Base-by-base conservation (phyloP, 495 filamentous ascomycete species). In the Terfezia claveryi region DNA sequence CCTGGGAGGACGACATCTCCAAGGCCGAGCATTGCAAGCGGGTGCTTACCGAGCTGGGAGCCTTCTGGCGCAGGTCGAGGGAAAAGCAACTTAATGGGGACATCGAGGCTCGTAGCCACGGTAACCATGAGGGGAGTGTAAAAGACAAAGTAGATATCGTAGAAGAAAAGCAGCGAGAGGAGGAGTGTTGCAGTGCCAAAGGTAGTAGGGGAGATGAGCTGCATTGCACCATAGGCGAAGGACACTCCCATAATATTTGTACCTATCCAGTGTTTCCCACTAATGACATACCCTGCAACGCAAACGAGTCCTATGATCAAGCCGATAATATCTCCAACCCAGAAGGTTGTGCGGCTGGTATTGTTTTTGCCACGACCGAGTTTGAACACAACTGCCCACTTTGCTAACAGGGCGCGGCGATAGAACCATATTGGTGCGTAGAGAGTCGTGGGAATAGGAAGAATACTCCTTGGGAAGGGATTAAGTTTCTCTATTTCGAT, bases 81-180 rank as follows among this genome's bases (percentile, higher is more conserved):
- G 60, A 95, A 94, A 0, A 93, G 71, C 1, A 98, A 77, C 61
- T 95, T 96, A 64, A 94, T 93, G 0, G 91, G 91, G 3, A 89
- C 82, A 64, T 98, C 91, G 32, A 98, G 71, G 38, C 78, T 79
- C 10, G 79, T 94, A 10, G 91, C 91, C 27, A 98, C 91, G 0
- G 88, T 89, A 10, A 95, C 82, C 91, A 98, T 98, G 62, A 91
- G 73, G 1, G 91, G 91, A 0, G 91, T 98, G 67, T 84, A 98
- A 65, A 95, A 98, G 54, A 98, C 91, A 70, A 96, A 92, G 64
- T 87, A 82, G 53, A 98, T 89, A 61, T 98, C 91, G 61, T 98
- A 98, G 61, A 89, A 74, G 66, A 96, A 96, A 14, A 98, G 72
- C 0, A 81, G 83, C 3, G 67, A 70, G 0, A 96, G 71, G 36